Conservation (phyloP, 2,329 filamentous ascomycete genomes). For the Diaporthe sp. region DNA sequence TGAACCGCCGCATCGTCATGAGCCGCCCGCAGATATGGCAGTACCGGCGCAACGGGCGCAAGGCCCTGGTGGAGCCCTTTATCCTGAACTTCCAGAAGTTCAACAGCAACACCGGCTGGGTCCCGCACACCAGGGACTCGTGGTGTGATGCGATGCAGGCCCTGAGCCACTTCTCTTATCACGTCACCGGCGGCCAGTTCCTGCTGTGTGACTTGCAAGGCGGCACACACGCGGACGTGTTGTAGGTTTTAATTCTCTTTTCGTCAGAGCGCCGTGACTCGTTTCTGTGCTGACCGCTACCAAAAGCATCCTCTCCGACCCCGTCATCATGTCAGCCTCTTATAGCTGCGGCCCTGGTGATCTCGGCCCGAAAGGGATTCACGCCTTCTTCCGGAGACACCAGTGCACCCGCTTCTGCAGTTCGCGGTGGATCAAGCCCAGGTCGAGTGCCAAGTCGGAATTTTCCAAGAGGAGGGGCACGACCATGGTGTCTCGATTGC, state of each 20-base stretch:
- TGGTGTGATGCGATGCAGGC: constrained; percentile 58
- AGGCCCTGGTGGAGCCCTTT: constrained; percentile 53
- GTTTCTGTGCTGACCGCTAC: neutral
- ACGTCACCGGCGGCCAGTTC: constrained; percentile 53
- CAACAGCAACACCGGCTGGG: constrained; percentile 60
- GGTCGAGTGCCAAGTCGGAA: neutral
- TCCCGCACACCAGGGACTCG: constrained; percentile 42
- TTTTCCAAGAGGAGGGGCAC: constrained; percentile 29
- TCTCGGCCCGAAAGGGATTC: constrained; percentile 55
- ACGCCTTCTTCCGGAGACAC: constrained; percentile 56
- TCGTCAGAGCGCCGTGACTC: no score
- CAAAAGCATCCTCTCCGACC: constrained; percentile 55
- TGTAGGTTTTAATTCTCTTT: neutral
- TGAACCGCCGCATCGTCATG: constrained; percentile 52
- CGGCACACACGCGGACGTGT: constrained; percentile 52
- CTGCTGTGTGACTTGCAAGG: constrained; percentile 60
- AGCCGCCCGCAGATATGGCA: constrained; percentile 54
- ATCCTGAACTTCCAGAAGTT: constrained; percentile 59
- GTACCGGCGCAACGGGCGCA: constrained; percentile 46
- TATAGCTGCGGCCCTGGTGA: constrained; percentile 56
- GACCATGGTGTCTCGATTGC: constrained; percentile 18
- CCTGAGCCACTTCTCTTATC: constrained; percentile 60
- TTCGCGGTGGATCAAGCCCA: constrained; percentile 45
- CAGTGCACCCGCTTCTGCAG: constrained; percentile 52
- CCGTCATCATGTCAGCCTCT: constrained; percentile 56